Conservation (phyloP, 768 basidiomycete genomes). For the Trametes cingulata region DNA sequence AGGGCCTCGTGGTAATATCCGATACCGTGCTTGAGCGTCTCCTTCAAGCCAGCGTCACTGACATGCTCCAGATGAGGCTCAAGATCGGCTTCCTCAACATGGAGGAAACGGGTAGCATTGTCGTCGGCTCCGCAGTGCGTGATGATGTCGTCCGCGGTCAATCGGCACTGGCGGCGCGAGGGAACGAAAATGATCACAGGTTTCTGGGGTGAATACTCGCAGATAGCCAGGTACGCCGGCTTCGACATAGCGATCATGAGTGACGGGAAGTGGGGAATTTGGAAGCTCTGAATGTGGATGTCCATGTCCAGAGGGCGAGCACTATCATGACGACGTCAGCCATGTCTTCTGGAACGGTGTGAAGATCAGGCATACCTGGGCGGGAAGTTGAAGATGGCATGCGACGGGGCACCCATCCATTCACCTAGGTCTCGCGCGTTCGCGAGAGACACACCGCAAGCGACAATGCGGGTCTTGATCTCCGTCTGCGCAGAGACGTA, state of each 20-base stretch:
- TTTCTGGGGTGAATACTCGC: constrained; percentile 81
- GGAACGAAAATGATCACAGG: constrained; percentile 94
- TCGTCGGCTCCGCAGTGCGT: constrained; percentile 88
- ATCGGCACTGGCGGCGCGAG: constrained; percentile 88
- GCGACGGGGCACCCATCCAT: constrained; percentile 94
- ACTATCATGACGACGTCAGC: constrained; percentile 39
- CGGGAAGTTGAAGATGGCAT: constrained; percentile 97
- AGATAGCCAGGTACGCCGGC: constrained; percentile 90
- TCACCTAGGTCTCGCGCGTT: constrained; percentile 96
- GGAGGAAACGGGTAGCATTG: constrained; percentile 82
- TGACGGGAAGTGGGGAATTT: constrained; percentile 96
- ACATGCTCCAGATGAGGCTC: constrained; percentile 88
- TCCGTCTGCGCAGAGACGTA: constrained; percentile 95
- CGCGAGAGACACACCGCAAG: constrained; percentile 91
- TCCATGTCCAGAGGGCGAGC: constrained; percentile 98
- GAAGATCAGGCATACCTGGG: constrained; percentile 58
- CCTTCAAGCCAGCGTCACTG: constrained; percentile 69
- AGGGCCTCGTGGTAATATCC: constrained; percentile 96
- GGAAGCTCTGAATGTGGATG: constrained; percentile 94
- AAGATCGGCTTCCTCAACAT: constrained; percentile 80
- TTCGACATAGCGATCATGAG: constrained; percentile 99
- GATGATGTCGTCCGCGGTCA: constrained; percentile 90
- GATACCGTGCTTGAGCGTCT: constrained; percentile 85
- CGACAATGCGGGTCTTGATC: constrained; percentile 90
- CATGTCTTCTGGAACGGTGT: neutral